Conservation (phyloP, 805 yeast genomes). For the Kluyveromyces starmeri region DNA sequence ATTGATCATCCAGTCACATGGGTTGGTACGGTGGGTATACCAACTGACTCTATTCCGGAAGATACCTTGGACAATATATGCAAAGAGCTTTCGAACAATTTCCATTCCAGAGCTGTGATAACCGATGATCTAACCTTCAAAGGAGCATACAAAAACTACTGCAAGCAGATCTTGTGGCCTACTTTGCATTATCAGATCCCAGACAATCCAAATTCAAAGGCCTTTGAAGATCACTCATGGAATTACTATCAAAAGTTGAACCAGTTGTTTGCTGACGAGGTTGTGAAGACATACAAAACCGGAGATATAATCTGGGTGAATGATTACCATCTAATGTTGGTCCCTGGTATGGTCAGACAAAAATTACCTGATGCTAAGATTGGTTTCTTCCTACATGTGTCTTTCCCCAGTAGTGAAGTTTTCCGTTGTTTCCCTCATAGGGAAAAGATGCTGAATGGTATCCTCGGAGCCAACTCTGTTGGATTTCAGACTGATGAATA, state of each 20-base stretch:
- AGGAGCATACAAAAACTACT: conserved; percentile 86
- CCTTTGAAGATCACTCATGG: conserved; percentile 95
- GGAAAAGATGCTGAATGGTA: conserved; percentile 63
- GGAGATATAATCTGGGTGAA: conserved; percentile 88
- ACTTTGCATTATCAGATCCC: conserved; percentile 91
- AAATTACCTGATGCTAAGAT: conserved; percentile 74
- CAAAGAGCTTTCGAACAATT: conserved; percentile 36
- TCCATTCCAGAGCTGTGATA: conserved; percentile 55
- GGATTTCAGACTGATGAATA: conserved; percentile 91
- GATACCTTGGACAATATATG: conserved; percentile 47
- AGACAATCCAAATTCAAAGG: conserved; percentile 86
- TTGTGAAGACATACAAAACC: conserved; percentile 55
- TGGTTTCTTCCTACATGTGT: conserved; percentile 86
- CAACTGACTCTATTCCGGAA: conserved; percentile 70
- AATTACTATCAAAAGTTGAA: conserved; percentile 68
- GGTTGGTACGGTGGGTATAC: conserved; percentile 92
- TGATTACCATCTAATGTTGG: conserved; percentile 83
- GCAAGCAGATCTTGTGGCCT: conserved; percentile 96
- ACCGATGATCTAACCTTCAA: conserved; percentile 73
- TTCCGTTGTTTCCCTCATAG: conserved; percentile 91
- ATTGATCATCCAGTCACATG: conserved; percentile 41
- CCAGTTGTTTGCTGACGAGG: conserved; percentile 67
- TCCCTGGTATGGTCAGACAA: conserved; percentile 75
- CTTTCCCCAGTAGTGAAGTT: conserved; percentile 93
- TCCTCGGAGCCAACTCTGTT: conserved; percentile 81